Conservation (phyloP, 768 basidiomycete genomes). For the Kondoa malvinella region DNA sequence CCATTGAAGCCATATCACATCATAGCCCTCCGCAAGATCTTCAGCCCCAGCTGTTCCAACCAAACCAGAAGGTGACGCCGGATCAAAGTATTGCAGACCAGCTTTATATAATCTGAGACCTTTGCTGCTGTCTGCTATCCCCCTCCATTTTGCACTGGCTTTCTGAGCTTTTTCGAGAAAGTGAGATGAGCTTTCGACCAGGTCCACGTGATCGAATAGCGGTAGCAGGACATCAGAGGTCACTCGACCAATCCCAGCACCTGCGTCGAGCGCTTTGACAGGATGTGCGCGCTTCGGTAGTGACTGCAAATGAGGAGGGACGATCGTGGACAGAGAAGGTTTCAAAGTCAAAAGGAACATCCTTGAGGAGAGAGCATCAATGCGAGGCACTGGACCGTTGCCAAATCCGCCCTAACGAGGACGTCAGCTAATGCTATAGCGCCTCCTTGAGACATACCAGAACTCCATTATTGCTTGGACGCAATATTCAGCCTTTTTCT, state of each 20-base stretch:
- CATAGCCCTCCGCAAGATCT: conserved; percentile 46
- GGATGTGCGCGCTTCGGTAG: conserved; percentile 32
- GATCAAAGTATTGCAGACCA: conserved; percentile 67
- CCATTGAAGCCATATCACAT: conserved; percentile 95
- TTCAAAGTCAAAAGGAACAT: conserved; percentile 66
- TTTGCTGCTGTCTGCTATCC: conserved; percentile 44
- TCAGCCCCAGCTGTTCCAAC: conserved; percentile 20
- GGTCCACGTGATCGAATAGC: conserved; percentile 67
- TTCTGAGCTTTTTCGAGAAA: conserved; percentile 53
- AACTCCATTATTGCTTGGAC: background rate
- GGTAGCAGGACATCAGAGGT: conserved; percentile 76
- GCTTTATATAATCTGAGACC: conserved; percentile 65
- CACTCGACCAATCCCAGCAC: conserved; percentile 81
- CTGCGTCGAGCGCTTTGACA: conserved; percentile 72
- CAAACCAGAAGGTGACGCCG: conserved; percentile 35
- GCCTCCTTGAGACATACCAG: background rate
- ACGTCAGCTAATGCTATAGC: background rate
- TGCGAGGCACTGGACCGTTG: conserved; percentile 49
- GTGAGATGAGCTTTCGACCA: conserved; percentile 67
- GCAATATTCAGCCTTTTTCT: too few relatives aligned
- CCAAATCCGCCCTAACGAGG: conserved; percentile 35
- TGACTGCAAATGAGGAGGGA: conserved; percentile 47
- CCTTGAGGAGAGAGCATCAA: conserved; percentile 79
- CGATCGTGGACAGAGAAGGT: conserved; percentile 59
- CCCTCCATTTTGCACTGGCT: conserved; percentile 42